A percentile compares a stretch with the other conserved stretches of the same genome.
Evolutionary conservation across 495 filamentous ascomycete genomes (phyloP).

Genomic region (Talaromyces liani): DNA sequence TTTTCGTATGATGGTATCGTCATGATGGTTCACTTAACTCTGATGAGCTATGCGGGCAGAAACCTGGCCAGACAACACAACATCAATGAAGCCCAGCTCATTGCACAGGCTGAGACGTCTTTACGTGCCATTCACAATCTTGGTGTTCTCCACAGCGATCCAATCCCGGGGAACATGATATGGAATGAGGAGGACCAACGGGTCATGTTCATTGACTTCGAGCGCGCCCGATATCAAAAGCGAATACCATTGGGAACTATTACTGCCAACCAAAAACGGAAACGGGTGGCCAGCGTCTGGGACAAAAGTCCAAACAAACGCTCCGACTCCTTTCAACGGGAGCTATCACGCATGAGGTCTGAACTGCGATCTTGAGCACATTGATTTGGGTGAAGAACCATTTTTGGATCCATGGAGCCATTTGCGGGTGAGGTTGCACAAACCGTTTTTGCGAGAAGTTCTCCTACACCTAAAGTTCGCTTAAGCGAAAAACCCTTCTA

Average conservation of each 20-base stretch:
- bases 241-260: conserved; percentile 13
- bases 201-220: conserved; percentile 21
- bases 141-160: conserved; percentile 16
- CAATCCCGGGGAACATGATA: conserved; percentile 16
- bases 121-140: conserved; percentile 15
- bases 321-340: conserved; percentile 8
- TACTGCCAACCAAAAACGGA: conserved; percentile 10
- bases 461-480: no score
- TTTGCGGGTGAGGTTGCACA: no score
- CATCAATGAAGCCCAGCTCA: conserved; percentile 1
- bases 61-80: conserved; percentile 8
- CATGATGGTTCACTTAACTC: conserved; percentile 23
- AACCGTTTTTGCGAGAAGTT: no score
- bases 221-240: conserved; percentile 13
- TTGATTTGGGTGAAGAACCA: no score
- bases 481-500: no score
- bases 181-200: conserved; percentile 14
- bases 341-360: conserved; percentile 8
- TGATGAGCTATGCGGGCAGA: conserved; percentile 27
- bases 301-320: conserved; percentile 9
- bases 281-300: not conserved
- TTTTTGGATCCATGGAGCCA: no score
- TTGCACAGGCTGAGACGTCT: conserved; percentile 11
- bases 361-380: not conserved
- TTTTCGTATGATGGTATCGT: conserved; percentile 29